Evolutionary conservation across 352 stramenopile species (phyloP).

Genomic region (Phytophthora capsici): DNA sequence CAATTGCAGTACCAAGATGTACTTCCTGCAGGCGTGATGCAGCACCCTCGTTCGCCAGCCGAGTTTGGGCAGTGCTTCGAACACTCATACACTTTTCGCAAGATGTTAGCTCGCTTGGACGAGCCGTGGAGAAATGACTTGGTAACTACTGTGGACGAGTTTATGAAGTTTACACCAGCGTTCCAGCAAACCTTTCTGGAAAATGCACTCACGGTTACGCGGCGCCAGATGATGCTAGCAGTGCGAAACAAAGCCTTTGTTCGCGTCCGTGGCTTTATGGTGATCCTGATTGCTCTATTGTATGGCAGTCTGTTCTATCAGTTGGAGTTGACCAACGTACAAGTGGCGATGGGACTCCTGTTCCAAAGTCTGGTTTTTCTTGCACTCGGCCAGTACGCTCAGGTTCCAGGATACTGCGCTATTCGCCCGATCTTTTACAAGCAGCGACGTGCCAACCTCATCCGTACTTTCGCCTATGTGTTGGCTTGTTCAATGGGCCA

Average conservation of each 20-base stretch:
- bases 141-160: constrained; percentile 28
- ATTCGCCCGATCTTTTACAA: constrained; percentile 52
- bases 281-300: constrained; percentile 54
- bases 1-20: too few species aligned
- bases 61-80: too few species aligned
- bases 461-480: constrained; percentile 72
- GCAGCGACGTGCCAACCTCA: constrained; percentile 57
- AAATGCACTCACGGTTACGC: constrained; percentile 37
- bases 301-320: constrained; percentile 47
- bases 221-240: constrained; percentile 75
- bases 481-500: constrained; percentile 46
- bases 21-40: too few species aligned
- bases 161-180: constrained; percentile 40
- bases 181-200: constrained; percentile 40
- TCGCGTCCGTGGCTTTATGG: constrained; percentile 45
- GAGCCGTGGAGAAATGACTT: too few species aligned
- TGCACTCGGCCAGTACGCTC: constrained; percentile 63
- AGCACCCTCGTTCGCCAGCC: too few species aligned
- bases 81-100: too few species aligned
- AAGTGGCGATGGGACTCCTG: constrained; percentile 63
- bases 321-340: constrained; percentile 28
- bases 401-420: constrained; percentile 39
- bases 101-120: too few species aligned
- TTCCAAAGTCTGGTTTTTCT: constrained; percentile 77
- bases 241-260: constrained; percentile 58